Base-by-base conservation (phyloP, 2,329 filamentous ascomycete genomes). In the Venturia nashicola region DNA sequence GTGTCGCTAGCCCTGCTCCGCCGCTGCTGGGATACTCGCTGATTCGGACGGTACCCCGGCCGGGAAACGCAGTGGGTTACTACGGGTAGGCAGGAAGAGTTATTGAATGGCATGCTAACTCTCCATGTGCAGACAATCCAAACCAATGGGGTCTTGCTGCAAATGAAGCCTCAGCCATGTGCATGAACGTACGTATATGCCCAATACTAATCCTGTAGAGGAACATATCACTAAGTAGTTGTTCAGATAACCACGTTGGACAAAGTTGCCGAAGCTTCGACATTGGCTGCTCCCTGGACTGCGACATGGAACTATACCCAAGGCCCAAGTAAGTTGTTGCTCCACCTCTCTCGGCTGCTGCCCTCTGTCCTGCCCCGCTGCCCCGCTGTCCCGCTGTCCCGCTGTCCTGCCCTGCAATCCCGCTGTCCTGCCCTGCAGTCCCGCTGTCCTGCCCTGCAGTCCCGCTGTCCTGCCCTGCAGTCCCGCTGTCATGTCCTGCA, bases 271-370 rank as follows among this genome's bases (percentile, higher is more conserved):
- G 83, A 83, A 65, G 67, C 77, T 0, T 78, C 78, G 46, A 72
- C 77, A 20, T 72, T 72, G 23, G 75, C 77, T 0, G 80, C 82
- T 32, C 70, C 72, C 48, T 83, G 79, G 72, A 79, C 76, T 14
- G 76, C 80, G n/a, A 82, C 80, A 46, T 84, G 82, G 82, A 69
- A 79, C 67, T 84, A 79, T 66, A 72, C 76, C 11, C 73, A 68
- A n/a, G 77, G 75, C 36, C 71, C 75, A 3, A 68, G 69, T 61
- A 74, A 65, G 63, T 62, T 27, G 27, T 27, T 27, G 27, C 27
- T 27, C 27, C 27, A 27, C 27, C 27, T 27, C 27, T 27, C 27
- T 27, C 27, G 27, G 11, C 12, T 23, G n/a, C 18, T 36, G n/a
- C n/a, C n/a, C 8, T 48, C 27, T 27, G 27, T 27, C 27, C 27